Evolutionary conservation across 2,329 filamentous ascomycete species (phyloP).

Genomic region (Cucurbitaria berberidis): DNA sequence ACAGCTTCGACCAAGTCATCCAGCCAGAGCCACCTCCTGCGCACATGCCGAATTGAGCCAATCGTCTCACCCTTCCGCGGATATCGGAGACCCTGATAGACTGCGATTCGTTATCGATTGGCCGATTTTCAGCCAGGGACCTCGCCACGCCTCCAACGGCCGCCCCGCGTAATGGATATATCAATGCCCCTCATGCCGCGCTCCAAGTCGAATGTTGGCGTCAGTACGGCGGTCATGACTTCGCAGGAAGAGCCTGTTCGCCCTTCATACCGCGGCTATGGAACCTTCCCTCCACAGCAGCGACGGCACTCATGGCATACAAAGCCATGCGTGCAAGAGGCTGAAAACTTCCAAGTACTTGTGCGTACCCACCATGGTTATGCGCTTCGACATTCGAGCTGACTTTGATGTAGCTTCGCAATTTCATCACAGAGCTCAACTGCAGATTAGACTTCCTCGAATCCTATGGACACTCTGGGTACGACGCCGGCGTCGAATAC

Average conservation of each 20-base stretch:
- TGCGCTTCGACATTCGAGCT: conserved; percentile 12
- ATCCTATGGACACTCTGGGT: conserved; percentile 79
- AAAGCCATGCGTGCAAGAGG: conserved; percentile 53
- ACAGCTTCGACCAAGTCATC: conserved; percentile 17
- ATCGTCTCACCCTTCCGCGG: conserved; percentile 15
- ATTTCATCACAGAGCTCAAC: conserved; percentile 85
- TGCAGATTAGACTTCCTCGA: conserved; percentile 87
- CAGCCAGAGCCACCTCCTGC: conserved; percentile 25
- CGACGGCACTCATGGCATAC: conserved; percentile 57
- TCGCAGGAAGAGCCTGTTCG: conserved; percentile 53
- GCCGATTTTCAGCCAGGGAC: conserved; percentile 5
- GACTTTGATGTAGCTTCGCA: conserved; percentile 65
- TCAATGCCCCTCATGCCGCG: conserved; percentile 32
- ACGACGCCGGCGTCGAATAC: conserved; percentile 82
- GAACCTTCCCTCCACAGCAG: conserved; percentile 46
- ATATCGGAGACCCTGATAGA: conserved; percentile 19
- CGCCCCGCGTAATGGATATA: conserved; percentile 29
- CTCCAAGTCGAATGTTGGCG: conserved; percentile 25
- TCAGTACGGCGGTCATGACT: conserved; percentile 44
- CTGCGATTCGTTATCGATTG: conserved; percentile 11
- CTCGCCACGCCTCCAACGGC: conserved; percentile 29
- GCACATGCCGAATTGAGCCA: conserved; percentile 30
- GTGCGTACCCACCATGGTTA: conserved; percentile 25
- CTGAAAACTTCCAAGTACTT: conserved; percentile 56
- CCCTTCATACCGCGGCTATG: conserved; percentile 43